Percentiles rank a stretch among this genome's conserved stretches.
Conservation (phyloP, 192 early-diverging fungal genomes). For the Chytriomyces sp. region DNA sequence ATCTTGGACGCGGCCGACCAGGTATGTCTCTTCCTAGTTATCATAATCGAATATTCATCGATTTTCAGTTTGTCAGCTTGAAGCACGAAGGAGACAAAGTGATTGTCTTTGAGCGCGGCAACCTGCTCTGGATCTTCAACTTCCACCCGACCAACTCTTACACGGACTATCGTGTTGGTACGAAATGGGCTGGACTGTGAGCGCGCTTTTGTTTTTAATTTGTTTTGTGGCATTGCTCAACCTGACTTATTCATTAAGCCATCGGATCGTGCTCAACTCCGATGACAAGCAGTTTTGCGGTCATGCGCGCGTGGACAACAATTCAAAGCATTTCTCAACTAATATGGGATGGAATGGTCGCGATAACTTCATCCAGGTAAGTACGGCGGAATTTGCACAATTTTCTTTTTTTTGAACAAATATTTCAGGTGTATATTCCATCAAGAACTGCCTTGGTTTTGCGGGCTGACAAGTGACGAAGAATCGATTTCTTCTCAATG, state of each 20-base stretch:
- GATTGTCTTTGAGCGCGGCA: slow-evolving; percentile 88
- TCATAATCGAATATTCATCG: not conserved
- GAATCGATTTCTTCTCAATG: too few relatives aligned
- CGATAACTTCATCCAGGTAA: slow-evolving; percentile 74
- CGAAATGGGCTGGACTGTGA: slow-evolving; percentile 65
- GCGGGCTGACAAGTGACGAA: slow-evolving; percentile 10
- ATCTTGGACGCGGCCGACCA: slow-evolving; percentile 68
- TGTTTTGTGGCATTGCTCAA: not conserved
- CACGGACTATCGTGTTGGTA: slow-evolving; percentile 86
- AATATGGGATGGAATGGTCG: slow-evolving; percentile 72
- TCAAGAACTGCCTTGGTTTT: slow-evolving; percentile 71
- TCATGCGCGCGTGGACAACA: slow-evolving; percentile 72
- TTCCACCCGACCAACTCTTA: slow-evolving; percentile 86
- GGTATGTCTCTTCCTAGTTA: not conserved
- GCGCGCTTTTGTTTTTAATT: slow-evolving; percentile 1
- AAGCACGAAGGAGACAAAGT: slow-evolving; percentile 94
- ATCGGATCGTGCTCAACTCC: slow-evolving; percentile 75
- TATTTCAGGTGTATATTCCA: slow-evolving; percentile 74
- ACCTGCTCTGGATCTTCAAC: slow-evolving; percentile 92
- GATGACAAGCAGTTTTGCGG: slow-evolving; percentile 80
- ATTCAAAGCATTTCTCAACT: slow-evolving; percentile 69
- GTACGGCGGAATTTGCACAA: not conserved
- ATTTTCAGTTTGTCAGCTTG: slow-evolving; percentile 69
- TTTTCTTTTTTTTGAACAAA: not conserved
- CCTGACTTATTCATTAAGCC: slow-evolving; percentile 23